These are phyloP conservation scores for Bothriochloa decipiens DNA, from an alignment of 176 grass and related monocot species.

Conservation along the genomic window DNA sequence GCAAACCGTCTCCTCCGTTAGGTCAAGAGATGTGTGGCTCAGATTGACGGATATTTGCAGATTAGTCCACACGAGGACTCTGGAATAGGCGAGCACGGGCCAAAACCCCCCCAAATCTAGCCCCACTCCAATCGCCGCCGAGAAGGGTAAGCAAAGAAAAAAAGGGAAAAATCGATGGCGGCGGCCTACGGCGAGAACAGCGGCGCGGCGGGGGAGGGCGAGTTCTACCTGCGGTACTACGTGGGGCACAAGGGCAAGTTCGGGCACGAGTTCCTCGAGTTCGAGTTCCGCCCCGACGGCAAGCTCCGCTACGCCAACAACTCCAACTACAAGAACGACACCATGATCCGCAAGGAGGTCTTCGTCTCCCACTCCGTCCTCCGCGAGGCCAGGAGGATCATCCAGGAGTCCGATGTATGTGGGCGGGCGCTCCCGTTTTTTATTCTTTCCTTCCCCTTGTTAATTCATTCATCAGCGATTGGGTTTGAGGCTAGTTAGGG, in stretches of 20 bases:
- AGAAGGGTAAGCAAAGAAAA: background rate
- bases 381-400: slow-evolving; percentile 89
- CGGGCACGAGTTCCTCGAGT: slow-evolving; percentile 98
- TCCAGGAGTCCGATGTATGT: slow-evolving; percentile 51
- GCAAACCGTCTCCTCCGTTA: background rate
- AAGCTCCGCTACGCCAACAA: slow-evolving; percentile 99
- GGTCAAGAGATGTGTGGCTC: background rate
- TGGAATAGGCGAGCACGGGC: background rate
- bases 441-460: too few species aligned
- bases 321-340: slow-evolving; percentile 99
- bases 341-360: slow-evolving; percentile 99
- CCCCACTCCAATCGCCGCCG: background rate
- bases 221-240: slow-evolving; percentile 98
- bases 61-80: background rate
- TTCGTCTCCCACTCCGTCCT: slow-evolving; percentile 85
- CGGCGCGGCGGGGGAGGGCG: slow-evolving; percentile 37
- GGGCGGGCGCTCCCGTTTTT: too few species aligned
- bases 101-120: background rate
- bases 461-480: background rate
- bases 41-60: background rate
- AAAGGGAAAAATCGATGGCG: background rate
- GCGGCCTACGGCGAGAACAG: background rate
- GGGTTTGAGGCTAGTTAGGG: slow-evolving; percentile 12
- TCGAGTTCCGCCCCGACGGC: slow-evolving; percentile 98
- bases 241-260: slow-evolving; percentile 98